phyloP scores from a whole-genome alignment of 2,329 filamentous ascomycete genomes.

The Colletotrichum tanaceti region DNA sequence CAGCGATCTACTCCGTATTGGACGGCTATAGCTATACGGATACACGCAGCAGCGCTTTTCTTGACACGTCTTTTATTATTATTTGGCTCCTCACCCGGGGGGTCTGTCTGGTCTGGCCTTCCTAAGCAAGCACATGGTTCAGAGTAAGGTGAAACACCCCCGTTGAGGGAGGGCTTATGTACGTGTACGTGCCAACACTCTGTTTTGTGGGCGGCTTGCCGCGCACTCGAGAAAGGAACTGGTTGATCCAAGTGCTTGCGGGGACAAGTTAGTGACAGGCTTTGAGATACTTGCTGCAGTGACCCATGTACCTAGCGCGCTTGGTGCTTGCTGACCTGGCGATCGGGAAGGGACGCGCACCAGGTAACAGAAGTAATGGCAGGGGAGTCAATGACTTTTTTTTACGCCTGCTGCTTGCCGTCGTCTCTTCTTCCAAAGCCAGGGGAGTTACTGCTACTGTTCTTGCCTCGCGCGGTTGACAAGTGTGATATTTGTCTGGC shows the following conservation, averaged over 20 bases:
- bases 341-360: neutral
- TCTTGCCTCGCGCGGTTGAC: constrained; percentile 5
- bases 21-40: neutral
- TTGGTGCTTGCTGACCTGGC: neutral
- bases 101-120: neutral
- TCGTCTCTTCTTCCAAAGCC: neutral
- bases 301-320: too few species aligned
- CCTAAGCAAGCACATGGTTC: neutral
- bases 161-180: constrained; percentile 2
- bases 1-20: too few species aligned
- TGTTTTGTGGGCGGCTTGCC: neutral
- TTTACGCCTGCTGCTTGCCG: constrained; percentile 5
- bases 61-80: neutral
- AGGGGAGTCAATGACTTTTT: neutral
- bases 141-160: constrained; percentile 17
- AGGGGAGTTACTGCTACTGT: neutral
- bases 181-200: neutral
- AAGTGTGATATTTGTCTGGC: constrained; percentile 23
- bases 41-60: neutral
- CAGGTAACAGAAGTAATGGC: neutral
- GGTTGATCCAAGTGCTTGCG: too few species aligned
- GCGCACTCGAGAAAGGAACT: neutral
- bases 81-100: neutral
- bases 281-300: too few species aligned
- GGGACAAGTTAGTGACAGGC: too few species aligned